phyloP scores from a whole-genome alignment of 1,284 basidiomycete species.

The Trametes polyzona region DNA sequence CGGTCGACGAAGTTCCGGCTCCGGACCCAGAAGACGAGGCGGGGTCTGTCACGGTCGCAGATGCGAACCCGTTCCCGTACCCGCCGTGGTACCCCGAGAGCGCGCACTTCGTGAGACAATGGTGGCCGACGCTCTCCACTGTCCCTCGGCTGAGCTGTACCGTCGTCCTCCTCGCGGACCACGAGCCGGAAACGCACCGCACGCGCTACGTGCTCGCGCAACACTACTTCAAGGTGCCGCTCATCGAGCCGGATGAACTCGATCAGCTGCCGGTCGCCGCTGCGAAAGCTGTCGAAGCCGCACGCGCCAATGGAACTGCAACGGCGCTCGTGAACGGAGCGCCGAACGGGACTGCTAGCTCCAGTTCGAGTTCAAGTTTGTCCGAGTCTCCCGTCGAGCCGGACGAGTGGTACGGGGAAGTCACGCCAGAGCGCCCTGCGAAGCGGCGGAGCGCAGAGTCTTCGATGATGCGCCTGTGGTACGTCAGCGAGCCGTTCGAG shows the following conservation, averaged over 20 bases:
- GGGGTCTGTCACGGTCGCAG: conserved; percentile 9
- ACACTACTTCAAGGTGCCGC: conserved; percentile 73
- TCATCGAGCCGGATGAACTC: conserved; percentile 27
- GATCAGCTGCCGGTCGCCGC: conserved; percentile 10
- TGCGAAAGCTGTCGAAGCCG: conserved; percentile 11
- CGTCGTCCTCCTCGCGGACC: conserved; percentile 65
- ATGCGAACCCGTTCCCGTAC: conserved; percentile 31
- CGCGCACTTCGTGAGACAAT: conserved; percentile 76
- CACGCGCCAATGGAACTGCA: not conserved
- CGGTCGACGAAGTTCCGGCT: not conserved
- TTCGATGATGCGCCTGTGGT: conserved; percentile 65
- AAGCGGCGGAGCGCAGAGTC: conserved; percentile 19
- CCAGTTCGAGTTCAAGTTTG: not conserved
- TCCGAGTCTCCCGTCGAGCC: conserved; percentile 1
- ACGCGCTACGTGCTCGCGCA: conserved; percentile 71
- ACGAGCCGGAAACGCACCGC: conserved; percentile 57
- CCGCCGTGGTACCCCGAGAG: conserved; percentile 66
- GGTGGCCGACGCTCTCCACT: conserved; percentile 70
- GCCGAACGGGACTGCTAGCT: not conserved
- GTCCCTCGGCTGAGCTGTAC: conserved; percentile 70
- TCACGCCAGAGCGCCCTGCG: conserved; percentile 9
- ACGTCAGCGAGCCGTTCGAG: conserved; percentile 69
- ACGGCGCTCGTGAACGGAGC: not conserved
- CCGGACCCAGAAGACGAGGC: conserved; percentile 10
- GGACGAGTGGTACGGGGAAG: not conserved